Percentiles rank a stretch among this genome's conserved stretches.
phyloP scores from a whole-genome alignment of 495 filamentous ascomycete species.

The Tuber indicum region DNA sequence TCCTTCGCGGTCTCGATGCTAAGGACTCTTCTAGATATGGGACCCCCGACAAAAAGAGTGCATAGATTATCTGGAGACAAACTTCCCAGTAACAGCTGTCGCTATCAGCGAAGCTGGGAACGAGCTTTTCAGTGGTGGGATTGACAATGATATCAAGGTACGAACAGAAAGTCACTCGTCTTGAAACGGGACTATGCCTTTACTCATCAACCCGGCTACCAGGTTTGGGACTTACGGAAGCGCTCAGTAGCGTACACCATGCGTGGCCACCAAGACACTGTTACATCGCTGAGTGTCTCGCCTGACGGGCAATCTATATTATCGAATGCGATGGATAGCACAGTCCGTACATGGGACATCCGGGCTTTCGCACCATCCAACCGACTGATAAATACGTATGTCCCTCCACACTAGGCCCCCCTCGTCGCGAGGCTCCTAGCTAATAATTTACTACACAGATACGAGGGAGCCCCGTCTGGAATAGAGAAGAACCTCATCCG shows the following conservation, averaged over 20 bases:
- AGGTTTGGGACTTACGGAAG: slow-evolving; percentile 82
- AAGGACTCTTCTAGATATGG: slow-evolving; percentile 57
- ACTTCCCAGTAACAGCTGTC: slow-evolving; percentile 87
- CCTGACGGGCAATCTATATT: slow-evolving; percentile 85
- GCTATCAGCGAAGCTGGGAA: slow-evolving; percentile 87
- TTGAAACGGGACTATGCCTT: not conserved
- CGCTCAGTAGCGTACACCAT: slow-evolving; percentile 79
- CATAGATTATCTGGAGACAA: slow-evolving; percentile 78
- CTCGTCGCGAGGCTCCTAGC: not conserved
- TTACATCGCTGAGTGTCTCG: slow-evolving; percentile 82
- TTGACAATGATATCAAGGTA: slow-evolving; percentile 94
- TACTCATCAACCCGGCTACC: slow-evolving; percentile 3
- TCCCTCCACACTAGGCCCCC: not conserved
- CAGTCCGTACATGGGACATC: slow-evolving; percentile 93
- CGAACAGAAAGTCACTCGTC: not conserved
- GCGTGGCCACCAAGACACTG: slow-evolving; percentile 81
- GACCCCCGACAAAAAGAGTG: slow-evolving; percentile 89
- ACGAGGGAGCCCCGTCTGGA: slow-evolving; percentile 74
- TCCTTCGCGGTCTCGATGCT: not conserved
- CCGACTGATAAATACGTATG: slow-evolving; percentile 70
- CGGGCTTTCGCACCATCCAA: slow-evolving; percentile 86
- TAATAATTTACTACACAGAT: slow-evolving; percentile 5
- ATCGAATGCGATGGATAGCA: slow-evolving; percentile 88
- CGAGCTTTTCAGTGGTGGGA: slow-evolving; percentile 89
- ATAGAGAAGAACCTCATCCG: slow-evolving; percentile 87